These are phyloP conservation scores for Hygrophila difformis DNA, from an alignment of 257 asterid genomes.

Conservation along the genomic window DNA sequence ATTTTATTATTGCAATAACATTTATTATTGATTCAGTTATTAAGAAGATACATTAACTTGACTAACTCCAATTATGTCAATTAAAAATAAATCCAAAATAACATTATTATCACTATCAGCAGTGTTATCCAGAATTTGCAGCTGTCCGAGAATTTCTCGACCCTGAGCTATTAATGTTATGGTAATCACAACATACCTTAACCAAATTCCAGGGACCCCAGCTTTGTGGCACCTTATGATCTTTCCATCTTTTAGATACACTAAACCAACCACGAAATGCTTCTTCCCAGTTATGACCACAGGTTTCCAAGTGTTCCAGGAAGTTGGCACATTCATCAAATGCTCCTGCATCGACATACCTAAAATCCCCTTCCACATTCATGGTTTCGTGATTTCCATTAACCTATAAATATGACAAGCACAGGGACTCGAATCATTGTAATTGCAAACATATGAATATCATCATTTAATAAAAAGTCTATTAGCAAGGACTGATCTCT, in stretches of 20 bases:
- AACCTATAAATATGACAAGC: conserved; percentile 36
- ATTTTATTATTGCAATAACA: neutral
- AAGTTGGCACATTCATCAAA: conserved; percentile 75
- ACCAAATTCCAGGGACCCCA: conserved; percentile 84
- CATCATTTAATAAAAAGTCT: too few species aligned
- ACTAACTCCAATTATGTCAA: too few species aligned
- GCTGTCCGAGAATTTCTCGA: too few species aligned
- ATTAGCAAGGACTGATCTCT: conserved; percentile 1
- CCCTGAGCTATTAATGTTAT: neutral
- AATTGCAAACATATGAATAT: neutral
- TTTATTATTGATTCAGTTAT: neutral
- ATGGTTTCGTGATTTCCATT: conserved; percentile 97
- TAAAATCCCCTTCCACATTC: conserved; percentile 90
- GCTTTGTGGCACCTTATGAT: conserved; percentile 35
- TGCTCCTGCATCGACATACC: conserved; percentile 76
- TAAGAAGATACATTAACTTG: too few species aligned
- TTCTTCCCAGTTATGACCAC: conserved; percentile 74
- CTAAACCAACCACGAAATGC: conserved; percentile 73
- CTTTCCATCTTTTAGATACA: conserved; percentile 50
- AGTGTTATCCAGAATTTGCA: too few species aligned
- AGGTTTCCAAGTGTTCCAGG: conserved; percentile 66
- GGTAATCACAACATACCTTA: conserved; percentile 53
- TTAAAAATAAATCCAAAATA: too few species aligned
- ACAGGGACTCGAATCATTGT: neutral
- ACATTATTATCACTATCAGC: too few species aligned